These are phyloP conservation scores for Penicillium ucsense DNA, from an alignment of 495 filamentous ascomycete genomes.

Conservation along the genomic window DNA sequence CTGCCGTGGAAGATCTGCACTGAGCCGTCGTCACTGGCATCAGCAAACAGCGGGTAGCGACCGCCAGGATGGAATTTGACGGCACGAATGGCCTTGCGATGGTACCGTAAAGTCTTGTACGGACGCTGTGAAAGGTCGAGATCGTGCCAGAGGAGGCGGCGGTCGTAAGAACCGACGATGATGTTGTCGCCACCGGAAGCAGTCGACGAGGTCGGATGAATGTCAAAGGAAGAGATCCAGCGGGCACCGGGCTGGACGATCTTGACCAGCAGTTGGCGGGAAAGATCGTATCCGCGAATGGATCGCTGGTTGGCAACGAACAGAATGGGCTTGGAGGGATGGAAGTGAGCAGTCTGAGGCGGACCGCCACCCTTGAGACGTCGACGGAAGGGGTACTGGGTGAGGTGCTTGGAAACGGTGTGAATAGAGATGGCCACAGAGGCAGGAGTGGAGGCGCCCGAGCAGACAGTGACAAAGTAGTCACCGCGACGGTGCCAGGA, in stretches of 20 bases:
- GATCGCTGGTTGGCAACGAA: constrained; percentile 92
- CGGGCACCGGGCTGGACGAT: constrained; percentile 84
- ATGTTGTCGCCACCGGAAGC: constrained; percentile 73
- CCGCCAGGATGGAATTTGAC: constrained; percentile 78
- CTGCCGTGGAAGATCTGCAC: constrained; percentile 95
- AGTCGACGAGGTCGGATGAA: constrained; percentile 60
- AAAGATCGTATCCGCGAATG: constrained; percentile 86
- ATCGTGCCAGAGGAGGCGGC: constrained; percentile 92
- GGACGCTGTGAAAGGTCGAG: constrained; percentile 81
- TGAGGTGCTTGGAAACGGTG: constrained; percentile 86
- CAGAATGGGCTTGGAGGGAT: constrained; percentile 83
- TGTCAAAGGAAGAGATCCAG: constrained; percentile 89
- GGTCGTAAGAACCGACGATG: constrained; percentile 88
- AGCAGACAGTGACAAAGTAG: constrained; percentile 88
- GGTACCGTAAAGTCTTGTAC: constrained; percentile 93
- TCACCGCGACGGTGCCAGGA: constrained; percentile 91
- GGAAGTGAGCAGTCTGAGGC: constrained; percentile 85
- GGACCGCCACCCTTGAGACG: constrained; percentile 69
- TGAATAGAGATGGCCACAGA: constrained; percentile 80
- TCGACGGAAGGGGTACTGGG: constrained; percentile 82
- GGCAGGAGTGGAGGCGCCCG: constrained; percentile 54
- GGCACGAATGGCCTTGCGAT: constrained; percentile 77
- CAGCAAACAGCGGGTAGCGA: constrained; percentile 76
- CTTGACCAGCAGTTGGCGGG: constrained; percentile 79
- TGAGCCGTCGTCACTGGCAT: constrained; percentile 86